Conservation (phyloP, 1,284 basidiomycete genomes). For the Neolentinus lepideus region DNA sequence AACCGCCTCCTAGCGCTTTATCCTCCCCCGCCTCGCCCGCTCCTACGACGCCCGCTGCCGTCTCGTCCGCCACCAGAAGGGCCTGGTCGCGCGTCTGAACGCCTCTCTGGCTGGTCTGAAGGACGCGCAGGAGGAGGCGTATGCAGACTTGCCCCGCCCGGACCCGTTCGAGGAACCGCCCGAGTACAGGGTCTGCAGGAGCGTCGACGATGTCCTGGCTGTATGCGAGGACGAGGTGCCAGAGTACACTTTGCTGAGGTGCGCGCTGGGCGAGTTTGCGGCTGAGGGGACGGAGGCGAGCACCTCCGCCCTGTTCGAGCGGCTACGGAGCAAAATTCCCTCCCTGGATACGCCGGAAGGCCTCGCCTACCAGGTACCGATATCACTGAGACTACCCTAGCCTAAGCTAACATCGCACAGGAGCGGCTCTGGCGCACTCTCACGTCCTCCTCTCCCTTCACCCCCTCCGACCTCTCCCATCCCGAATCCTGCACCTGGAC, state of each 20-base stretch:
- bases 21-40: constrained; percentile 56
- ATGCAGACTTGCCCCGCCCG: constrained; percentile 47
- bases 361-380: constrained; percentile 39
- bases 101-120: constrained; percentile 45
- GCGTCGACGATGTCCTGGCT: constrained; percentile 39
- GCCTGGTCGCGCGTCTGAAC: constrained; percentile 45
- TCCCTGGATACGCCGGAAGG: constrained; percentile 50
- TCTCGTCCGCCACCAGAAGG: constrained; percentile 49
- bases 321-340: constrained; percentile 46
- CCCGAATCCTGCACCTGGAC: constrained; percentile 38
- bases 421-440: constrained; percentile 54
- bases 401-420: constrained; percentile 25
- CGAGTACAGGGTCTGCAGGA: constrained; percentile 35
- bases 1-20: constrained; percentile 40
- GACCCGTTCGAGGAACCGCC: constrained; percentile 40
- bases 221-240: constrained; percentile 30
- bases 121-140: constrained; percentile 42
- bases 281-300: constrained; percentile 36
- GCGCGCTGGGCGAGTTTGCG: constrained; percentile 44
- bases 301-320: constrained; percentile 50
- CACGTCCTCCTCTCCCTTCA: constrained; percentile 43
- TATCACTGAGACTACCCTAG: neutral
- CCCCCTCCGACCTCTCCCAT: constrained; percentile 16
- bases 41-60: constrained; percentile 54
- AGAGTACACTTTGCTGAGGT: constrained; percentile 50